These are phyloP conservation scores for Lachnellula willkommii DNA, from an alignment of 2,329 filamentous ascomycete genomes.

Conservation along the genomic window DNA sequence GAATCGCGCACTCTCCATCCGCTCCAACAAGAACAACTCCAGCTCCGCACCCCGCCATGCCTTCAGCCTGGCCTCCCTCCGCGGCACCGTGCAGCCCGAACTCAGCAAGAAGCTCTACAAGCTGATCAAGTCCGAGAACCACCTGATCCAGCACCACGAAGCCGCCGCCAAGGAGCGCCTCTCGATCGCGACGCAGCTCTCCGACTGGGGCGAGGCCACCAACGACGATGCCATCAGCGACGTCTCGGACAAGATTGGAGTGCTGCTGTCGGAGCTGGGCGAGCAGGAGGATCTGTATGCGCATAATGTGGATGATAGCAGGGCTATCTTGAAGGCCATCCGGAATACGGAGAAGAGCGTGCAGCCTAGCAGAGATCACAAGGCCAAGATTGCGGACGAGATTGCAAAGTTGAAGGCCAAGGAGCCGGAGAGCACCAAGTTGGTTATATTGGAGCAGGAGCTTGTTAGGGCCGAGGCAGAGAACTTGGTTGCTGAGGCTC, in stretches of 20 bases:
- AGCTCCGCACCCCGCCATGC: conserved; percentile 50
- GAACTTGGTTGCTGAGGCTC: conserved; percentile 91
- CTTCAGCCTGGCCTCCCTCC: conserved; percentile 82
- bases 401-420: conserved; percentile 88
- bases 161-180: conserved; percentile 77
- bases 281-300: conserved; percentile 90
- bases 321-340: conserved; percentile 79
- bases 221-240: conserved; percentile 82
- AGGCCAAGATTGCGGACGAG: conserved; percentile 84
- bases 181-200: conserved; percentile 82
- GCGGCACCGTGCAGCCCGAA: conserved; percentile 79
- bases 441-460: conserved; percentile 89
- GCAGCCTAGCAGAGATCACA: conserved; percentile 83
- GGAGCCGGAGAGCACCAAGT: conserved; percentile 76
- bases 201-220: conserved; percentile 93
- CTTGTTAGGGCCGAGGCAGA: conserved; percentile 93
- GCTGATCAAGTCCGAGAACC: conserved; percentile 93
- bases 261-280: conserved; percentile 84
- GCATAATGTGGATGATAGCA: conserved; percentile 79
- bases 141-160: conserved; percentile 79
- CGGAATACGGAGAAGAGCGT: conserved; percentile 94
- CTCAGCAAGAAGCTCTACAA: conserved; percentile 83
- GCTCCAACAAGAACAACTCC: conserved; percentile 44
- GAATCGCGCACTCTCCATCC: conserved; percentile 70
- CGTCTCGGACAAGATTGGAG: conserved; percentile 91